Percentiles rank a stretch among this genome's conserved stretches.
Conservation (phyloP, 2,329 filamentous ascomycete genomes). For the Penicillium hordei region DNA sequence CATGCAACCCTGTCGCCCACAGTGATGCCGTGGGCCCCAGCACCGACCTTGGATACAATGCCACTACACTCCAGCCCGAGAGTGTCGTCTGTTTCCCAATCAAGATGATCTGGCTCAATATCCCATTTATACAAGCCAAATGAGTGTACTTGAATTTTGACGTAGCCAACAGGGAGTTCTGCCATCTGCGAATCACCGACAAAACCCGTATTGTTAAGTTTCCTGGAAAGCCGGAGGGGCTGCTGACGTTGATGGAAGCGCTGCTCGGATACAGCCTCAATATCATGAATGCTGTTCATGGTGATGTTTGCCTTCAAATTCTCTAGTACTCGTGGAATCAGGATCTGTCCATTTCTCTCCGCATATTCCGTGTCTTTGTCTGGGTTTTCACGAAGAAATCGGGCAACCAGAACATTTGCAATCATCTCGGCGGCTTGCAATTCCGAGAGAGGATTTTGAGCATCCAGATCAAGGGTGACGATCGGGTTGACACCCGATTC, state of each 20-base stretch:
- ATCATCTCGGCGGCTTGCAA: slow-evolving; percentile 12
- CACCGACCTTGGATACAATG: slow-evolving; percentile 20
- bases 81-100: not conserved
- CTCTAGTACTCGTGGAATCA: slow-evolving; percentile 28
- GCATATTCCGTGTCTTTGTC: slow-evolving; percentile 28
- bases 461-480: slow-evolving; percentile 27
- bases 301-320: slow-evolving; percentile 3
- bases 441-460: slow-evolving; percentile 3
- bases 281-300: slow-evolving; percentile 3
- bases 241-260: slow-evolving; percentile 14
- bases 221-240: slow-evolving; percentile 9
- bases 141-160: slow-evolving; percentile 37
- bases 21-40: slow-evolving; percentile 12
- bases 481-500: slow-evolving; percentile 26
- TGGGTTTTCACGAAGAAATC: slow-evolving; percentile 5
- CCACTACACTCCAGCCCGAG: slow-evolving; percentile 24
- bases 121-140: slow-evolving; percentile 34
- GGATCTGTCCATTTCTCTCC: slow-evolving; percentile 21
- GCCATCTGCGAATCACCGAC: slow-evolving; percentile 3
- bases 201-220: slow-evolving; percentile 6
- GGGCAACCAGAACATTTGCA: slow-evolving; percentile 9
- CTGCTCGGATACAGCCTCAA: slow-evolving; percentile 1
- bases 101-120: not conserved
- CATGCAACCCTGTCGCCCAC: slow-evolving; percentile 29
- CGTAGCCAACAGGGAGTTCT: slow-evolving; percentile 18